Percentiles rank a stretch among this genome's conserved stretches.
Conservation (phyloP, 2,329 filamentous ascomycete species). For the Trichoderma sp. region DNA sequence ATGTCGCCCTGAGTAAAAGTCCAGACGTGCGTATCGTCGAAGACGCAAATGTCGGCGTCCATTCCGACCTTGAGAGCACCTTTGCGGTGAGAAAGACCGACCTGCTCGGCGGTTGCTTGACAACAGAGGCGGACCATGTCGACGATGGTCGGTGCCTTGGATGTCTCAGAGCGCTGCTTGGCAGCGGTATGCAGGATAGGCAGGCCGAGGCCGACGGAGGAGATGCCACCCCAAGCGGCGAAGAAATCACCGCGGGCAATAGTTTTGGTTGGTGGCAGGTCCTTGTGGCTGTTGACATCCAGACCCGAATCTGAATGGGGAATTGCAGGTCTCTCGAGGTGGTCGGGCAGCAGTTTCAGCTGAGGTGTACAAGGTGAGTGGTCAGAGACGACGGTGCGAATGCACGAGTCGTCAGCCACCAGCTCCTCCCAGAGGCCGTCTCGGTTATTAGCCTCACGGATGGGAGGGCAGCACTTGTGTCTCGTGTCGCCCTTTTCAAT, state of each 20-base stretch:
- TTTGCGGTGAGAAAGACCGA: conserved; percentile 78
- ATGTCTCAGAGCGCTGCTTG: conserved; percentile 54
- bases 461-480: conserved; percentile 94
- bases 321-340: conserved; percentile 48
- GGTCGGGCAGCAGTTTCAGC: conserved; percentile 78
- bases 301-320: conserved; percentile 54
- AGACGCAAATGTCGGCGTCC: conserved; percentile 87
- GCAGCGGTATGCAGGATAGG: conserved; percentile 85
- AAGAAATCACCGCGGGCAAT: conserved; percentile 78
- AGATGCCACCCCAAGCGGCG: conserved; percentile 93
- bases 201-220: conserved; percentile 86
- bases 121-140: conserved; percentile 86
- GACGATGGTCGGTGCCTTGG: conserved; percentile 53
- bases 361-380: conserved; percentile 96
- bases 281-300: conserved; percentile 43
- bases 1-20: conserved; percentile 72
- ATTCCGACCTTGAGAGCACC: conserved; percentile 74
- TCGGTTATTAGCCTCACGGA: conserved; percentile 77
- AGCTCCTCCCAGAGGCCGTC: conserved; percentile 87
- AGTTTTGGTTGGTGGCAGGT: conserved; percentile 33
- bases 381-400: conserved; percentile 89
- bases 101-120: conserved; percentile 81
- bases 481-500: conserved; percentile 83
- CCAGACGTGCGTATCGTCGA: conserved; percentile 81
- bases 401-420: conserved; percentile 67